These are phyloP conservation scores for Vaccinium darrowii DNA, from an alignment of 148 eudicot species.

Conservation along the genomic window DNA sequence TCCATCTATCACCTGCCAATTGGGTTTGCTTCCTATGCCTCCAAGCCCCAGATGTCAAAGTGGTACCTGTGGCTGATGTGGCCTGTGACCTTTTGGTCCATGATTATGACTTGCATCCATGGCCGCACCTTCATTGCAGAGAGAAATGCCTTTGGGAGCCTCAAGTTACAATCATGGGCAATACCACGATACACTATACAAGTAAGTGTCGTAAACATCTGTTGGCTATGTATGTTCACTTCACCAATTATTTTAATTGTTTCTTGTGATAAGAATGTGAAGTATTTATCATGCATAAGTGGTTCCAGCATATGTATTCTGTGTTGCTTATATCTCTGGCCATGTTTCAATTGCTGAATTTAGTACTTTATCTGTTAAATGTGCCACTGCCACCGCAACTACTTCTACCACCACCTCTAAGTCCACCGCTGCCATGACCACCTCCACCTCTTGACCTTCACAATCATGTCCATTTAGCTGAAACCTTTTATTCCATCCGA, in stretches of 20 bases:
- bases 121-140: slow-evolving; percentile 30
- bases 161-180: slow-evolving; percentile 51
- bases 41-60: slow-evolving; percentile 29
- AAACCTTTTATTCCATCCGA: not conserved
- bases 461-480: not conserved
- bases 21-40: slow-evolving; percentile 42
- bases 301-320: not conserved
- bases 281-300: not conserved
- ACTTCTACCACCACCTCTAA: not conserved
- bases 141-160: slow-evolving; percentile 44
- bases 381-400: not conserved
- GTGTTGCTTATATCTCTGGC: not conserved
- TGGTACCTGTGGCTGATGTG: slow-evolving; percentile 39
- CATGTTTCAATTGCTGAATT: not conserved
- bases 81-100: slow-evolving; percentile 38
- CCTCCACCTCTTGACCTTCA: not conserved
- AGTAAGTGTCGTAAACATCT: slow-evolving; percentile 21
- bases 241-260: not conserved
- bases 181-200: slow-evolving; percentile 47
- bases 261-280: not conserved
- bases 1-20: slow-evolving; percentile 40
- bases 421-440: not conserved
- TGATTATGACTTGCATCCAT: slow-evolving; percentile 29
- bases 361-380: not conserved
- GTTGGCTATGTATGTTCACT: not conserved